Base-by-base conservation (phyloP, 1,284 basidiomycete genomes). In the Pyrrhoderma noxium region DNA sequence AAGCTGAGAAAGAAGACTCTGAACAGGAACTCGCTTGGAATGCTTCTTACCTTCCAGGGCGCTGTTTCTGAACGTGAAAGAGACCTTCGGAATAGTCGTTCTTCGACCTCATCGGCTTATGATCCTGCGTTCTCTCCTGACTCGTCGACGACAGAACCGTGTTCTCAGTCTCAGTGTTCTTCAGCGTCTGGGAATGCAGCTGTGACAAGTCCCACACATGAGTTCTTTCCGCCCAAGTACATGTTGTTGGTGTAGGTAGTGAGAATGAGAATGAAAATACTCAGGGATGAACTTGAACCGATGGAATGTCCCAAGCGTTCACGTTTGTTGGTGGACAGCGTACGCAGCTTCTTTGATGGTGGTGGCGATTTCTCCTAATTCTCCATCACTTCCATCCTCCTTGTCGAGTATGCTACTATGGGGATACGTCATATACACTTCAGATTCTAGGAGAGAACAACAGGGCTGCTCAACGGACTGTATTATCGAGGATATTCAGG, bases 251-350 rank as follows among this genome's bases (percentile, higher is more conserved):
- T n/a, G n/a, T n/a, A n/a, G n/a, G n/a, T n/a, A n/a, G n/a, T n/a
- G n/a, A n/a, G n/a, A n/a, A n/a, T n/a, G n/a, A n/a, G n/a, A n/a
- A n/a, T n/a, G n/a, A n/a, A n/a, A n/a, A n/a, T n/a, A n/a, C n/a
- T n/a, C n/a, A n/a, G n/a, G n/a, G n/a, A n/a, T n/a, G n/a, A n/a
- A n/a, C n/a, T n/a, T n/a, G n/a, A n/a, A n/a, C n/a, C n/a, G n/a
- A n/a, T n/a, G n/a, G n/a, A n/a, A n/a, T 53, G 58, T 14, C 73
- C 74, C 11, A 73, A 75, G 57, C 69, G 74, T 36, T 67, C 73
- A 42, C 69, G 64, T 18, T 77, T 74, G 18, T 69, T 77, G 67
- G 68, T 76, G 45, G 71, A 72, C 58, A 76, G 74, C 53, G 70
- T 76, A 44, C 64, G 68, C 41, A 68, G 66, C 38, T 64, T 71